Base-by-base conservation (phyloP, 495 filamentous ascomycete genomes). In the Tuber umbilicatum region DNA sequence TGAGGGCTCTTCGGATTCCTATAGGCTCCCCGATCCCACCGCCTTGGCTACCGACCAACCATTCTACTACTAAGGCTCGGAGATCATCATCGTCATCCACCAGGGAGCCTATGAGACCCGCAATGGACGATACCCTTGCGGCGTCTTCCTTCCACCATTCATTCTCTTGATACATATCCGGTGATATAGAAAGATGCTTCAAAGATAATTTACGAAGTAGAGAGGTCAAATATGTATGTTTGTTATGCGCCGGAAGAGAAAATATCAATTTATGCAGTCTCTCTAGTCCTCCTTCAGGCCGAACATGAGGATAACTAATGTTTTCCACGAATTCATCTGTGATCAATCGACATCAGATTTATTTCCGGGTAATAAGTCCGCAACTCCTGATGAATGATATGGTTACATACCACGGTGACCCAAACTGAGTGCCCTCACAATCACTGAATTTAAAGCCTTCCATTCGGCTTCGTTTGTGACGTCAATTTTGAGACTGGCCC, bases 391-490 rank as follows among this genome's bases (percentile, higher is more conserved):
- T 55, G 50, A 31, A 23, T 69, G 38, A 23, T 27, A 19, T 68
- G 68, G 31, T 37, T 19, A 80, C 84, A 83, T 86, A 93, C 93
- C 91, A 60, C 86, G 84, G 84, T 94, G 91, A 6, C 93, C 94
- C 73, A 97, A 83, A 41, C 88, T 89, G 55, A 95, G 83, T 1
- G 88, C 86, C 78, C 90, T 91, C 16, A 86, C 86, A 45, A 90
- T 85, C 40, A 97, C 77, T 55, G 89, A 86, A 68, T 89, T 86
- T 37, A 88, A 86, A 43, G 87, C 82, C 75, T 88, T 90, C 85
- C 85, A 86, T 2, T 75, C 82, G 37, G 83, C 82, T 42, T 86
- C 85, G 38, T 85, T 78, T 85, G 60, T 94, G 85, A 78, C 90
- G 92, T 71, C 79, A 76, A 71, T 40, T 23, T 70, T 74, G 39